These are phyloP conservation scores for Asterophora lycoperdoides DNA, from an alignment of 768 basidiomycete genomes.

Conservation along the genomic window DNA sequence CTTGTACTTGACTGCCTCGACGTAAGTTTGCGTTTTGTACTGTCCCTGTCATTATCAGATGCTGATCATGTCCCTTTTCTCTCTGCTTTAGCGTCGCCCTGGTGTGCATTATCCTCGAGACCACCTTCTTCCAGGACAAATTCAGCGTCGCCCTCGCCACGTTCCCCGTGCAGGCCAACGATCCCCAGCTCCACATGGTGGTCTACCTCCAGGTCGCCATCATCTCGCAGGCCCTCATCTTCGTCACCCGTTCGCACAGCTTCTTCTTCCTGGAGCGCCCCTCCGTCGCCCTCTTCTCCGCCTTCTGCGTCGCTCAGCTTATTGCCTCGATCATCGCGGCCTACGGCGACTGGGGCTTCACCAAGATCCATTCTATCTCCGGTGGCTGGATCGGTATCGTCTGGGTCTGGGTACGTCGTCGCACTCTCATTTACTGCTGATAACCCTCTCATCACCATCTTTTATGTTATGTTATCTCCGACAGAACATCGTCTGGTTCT, in stretches of 20 bases:
- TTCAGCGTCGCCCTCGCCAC: slow-evolving; percentile 65
- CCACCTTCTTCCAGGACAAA: slow-evolving; percentile 83
- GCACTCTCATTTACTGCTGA: neutral
- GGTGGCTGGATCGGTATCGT: slow-evolving; percentile 97
- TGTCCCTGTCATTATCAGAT: slow-evolving; percentile 6
- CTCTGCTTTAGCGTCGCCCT: slow-evolving; percentile 56
- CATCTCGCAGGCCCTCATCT: slow-evolving; percentile 97
- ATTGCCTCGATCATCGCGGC: slow-evolving; percentile 94
- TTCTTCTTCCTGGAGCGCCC: slow-evolving; percentile 98
- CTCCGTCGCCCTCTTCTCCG: slow-evolving; percentile 80
- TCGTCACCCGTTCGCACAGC: slow-evolving; percentile 89
- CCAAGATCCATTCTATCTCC: slow-evolving; percentile 70
- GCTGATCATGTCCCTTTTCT: neutral
- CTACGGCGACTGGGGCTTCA: slow-evolving; percentile 94
- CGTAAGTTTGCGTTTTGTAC: slow-evolving; percentile 46
- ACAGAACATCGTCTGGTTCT: slow-evolving; percentile 94
- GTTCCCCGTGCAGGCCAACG: slow-evolving; percentile 46
- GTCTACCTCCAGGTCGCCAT: slow-evolving; percentile 97
- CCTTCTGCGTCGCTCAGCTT: slow-evolving; percentile 92
- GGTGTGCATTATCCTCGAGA: slow-evolving; percentile 80
- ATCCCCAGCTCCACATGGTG: slow-evolving; percentile 79
- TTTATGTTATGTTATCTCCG: no score
- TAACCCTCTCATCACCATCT: slow-evolving; percentile 12
- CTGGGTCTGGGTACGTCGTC: slow-evolving; percentile 83
- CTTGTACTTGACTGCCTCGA: slow-evolving; percentile 87